phyloP scores from a whole-genome alignment of 441 rosid species.

The Arabidopsis lyrata region DNA sequence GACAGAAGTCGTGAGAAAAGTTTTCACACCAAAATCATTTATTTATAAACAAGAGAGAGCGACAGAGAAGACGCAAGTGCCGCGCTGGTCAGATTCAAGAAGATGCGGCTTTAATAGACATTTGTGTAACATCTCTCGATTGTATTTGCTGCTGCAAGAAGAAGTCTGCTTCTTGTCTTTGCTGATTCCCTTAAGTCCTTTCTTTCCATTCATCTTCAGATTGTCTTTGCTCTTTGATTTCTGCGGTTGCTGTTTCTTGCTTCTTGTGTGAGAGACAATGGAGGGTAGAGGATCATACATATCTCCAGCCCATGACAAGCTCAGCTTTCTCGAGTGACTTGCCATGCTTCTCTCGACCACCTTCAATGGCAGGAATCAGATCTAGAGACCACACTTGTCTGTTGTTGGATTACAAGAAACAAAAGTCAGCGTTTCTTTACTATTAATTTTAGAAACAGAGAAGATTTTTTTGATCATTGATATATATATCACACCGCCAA shows the following conservation, averaged over 20 bases:
- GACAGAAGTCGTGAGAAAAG: background rate
- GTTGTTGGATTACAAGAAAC: conserved; percentile 19
- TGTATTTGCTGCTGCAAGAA: conserved; percentile 40
- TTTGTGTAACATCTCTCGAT: conserved; percentile 42
- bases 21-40: conserved; percentile 26
- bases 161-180: background rate
- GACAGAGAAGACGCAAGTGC: conserved; percentile 8
- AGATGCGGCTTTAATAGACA: conserved; percentile 41
- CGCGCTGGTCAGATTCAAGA: conserved; percentile 29
- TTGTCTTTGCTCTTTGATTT: conserved; percentile 49
- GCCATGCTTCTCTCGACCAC: conserved; percentile 74
- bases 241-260: conserved; percentile 64
- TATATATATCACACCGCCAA: background rate
- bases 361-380: conserved; percentile 78
- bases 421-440: background rate
- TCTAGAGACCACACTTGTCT: conserved; percentile 43
- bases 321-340: conserved; percentile 51
- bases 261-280: conserved; percentile 66
- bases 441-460: background rate
- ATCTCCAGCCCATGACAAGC: conserved; percentile 87
- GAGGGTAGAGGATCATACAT: conserved; percentile 90
- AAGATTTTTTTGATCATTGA: background rate
- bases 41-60: conserved; percentile 28
- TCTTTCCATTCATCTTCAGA: conserved; percentile 61
- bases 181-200: conserved; percentile 72